Conservation (phyloP, 495 filamentous ascomycete genomes). For the Daldinia decipiens region DNA sequence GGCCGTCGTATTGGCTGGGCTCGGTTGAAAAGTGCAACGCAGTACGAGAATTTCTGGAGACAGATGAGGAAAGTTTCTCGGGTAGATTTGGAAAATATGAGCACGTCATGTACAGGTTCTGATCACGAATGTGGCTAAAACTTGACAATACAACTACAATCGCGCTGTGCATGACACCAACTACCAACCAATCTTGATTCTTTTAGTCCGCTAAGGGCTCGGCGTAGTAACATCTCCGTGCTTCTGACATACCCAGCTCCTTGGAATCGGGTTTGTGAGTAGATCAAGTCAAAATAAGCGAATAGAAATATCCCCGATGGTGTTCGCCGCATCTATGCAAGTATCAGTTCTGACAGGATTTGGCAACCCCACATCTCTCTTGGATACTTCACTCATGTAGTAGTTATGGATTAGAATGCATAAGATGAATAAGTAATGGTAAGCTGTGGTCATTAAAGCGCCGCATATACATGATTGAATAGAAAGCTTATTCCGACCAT, state of each 20-base stretch:
- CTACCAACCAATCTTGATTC: conserved; percentile 2
- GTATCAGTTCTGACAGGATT: neutral
- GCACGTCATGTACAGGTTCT: conserved; percentile 22
- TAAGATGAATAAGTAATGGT: neutral
- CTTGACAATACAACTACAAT: conserved; percentile 9
- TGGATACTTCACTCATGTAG: neutral
- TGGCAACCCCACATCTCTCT: neutral
- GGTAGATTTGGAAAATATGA: conserved; percentile 2
- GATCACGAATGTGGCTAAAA: conserved; percentile 28
- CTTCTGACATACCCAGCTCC: conserved; percentile 24
- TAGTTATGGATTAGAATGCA: neutral
- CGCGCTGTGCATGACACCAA: conserved; percentile 16
- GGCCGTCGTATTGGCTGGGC: conserved; percentile 13
- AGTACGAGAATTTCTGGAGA: conserved; percentile 1
- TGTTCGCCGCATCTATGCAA: conserved; percentile 1
- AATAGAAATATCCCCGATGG: conserved; percentile 32
- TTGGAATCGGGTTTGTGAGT: conserved; percentile 17
- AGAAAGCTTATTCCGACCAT: neutral
- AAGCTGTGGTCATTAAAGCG: neutral
- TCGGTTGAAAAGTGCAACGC: conserved; percentile 9
- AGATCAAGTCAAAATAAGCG: neutral
- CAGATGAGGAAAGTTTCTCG: conserved; percentile 17
- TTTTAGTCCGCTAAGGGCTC: neutral
- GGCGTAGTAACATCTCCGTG: conserved; percentile 22
- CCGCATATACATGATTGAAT: neutral